phyloP scores from a whole-genome alignment of 352 stramenopile genomes.

The Halophytophthora polymorphica region DNA sequence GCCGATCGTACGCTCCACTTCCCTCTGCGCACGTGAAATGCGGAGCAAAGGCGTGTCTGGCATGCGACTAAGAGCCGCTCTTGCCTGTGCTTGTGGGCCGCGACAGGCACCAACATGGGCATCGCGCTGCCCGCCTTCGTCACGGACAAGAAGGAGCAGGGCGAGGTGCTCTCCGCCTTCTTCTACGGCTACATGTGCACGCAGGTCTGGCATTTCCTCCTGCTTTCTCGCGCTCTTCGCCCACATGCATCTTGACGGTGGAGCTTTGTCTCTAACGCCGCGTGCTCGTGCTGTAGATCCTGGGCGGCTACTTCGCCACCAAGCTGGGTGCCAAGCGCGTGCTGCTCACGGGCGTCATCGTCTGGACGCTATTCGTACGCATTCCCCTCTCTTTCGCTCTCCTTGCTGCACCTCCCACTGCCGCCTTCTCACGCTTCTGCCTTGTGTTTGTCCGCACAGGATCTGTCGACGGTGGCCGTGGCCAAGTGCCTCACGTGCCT shows the following conservation, averaged over 20 bases:
- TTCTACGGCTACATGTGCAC: conserved; percentile 89
- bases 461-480: conserved; percentile 72
- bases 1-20: conserved; percentile 54
- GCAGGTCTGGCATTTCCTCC: conserved; percentile 37
- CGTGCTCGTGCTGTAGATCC: conserved; percentile 39
- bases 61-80: neutral
- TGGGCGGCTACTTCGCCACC: conserved; percentile 69
- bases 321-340: conserved; percentile 73
- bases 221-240: neutral
- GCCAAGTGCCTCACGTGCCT: conserved; percentile 61
- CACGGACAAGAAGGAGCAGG: conserved; percentile 69
- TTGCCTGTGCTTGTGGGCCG: neutral
- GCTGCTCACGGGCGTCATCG: conserved; percentile 66
- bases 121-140: conserved; percentile 80
- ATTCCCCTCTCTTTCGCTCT: neutral
- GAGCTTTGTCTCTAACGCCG: neutral
- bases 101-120: conserved; percentile 83
- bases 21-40: neutral
- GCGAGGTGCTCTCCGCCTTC: conserved; percentile 79
- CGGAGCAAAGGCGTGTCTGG: neutral
- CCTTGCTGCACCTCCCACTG: neutral
- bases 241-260: neutral
- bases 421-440: neutral
- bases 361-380: conserved; percentile 82
- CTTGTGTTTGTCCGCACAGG: conserved; percentile 16